phyloP scores from a whole-genome alignment of 2,329 filamentous ascomycete species.

The Lecanicillium sp. region DNA sequence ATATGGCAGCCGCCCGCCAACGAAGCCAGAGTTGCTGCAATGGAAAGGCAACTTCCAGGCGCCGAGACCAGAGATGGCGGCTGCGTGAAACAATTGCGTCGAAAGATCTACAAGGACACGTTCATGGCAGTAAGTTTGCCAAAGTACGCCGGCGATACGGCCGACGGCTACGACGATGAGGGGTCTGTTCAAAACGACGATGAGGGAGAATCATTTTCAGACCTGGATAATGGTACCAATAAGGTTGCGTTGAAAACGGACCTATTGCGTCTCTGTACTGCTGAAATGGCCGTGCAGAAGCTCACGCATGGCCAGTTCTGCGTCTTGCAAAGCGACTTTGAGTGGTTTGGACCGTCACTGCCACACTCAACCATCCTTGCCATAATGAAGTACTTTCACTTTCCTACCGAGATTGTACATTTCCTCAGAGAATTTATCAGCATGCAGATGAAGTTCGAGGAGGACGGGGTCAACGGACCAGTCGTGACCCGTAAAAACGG shows the following conservation, averaged over 20 bases:
- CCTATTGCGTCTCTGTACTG: slow-evolving; percentile 7
- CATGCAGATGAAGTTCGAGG: slow-evolving; percentile 10
- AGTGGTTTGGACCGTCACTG: slow-evolving; percentile 49
- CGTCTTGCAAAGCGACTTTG: slow-evolving; percentile 48
- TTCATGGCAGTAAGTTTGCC: slow-evolving; percentile 31
- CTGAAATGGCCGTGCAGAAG: slow-evolving; percentile 6
- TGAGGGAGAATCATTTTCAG: slow-evolving; percentile 18
- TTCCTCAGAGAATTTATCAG: slow-evolving; percentile 28
- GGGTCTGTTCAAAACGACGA: slow-evolving; percentile 7
- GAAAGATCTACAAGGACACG: neutral
- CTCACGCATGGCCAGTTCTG: slow-evolving; percentile 7
- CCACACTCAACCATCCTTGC: slow-evolving; percentile 47
- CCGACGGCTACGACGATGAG: slow-evolving; percentile 25
- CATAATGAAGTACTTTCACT: slow-evolving; percentile 46
- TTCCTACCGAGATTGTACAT: slow-evolving; percentile 26
- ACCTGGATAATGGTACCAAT: neutral
- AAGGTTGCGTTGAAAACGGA: slow-evolving; percentile 1
- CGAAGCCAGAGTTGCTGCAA: neutral
- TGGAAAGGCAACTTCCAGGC: slow-evolving; percentile 1
- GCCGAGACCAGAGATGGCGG: neutral
- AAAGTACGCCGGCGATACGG: no score
- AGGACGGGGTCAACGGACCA: slow-evolving; percentile 3
- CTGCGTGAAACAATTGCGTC: no score
- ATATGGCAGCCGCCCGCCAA: slow-evolving; percentile 3
- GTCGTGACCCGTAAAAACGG: slow-evolving; percentile 36